phyloP scores from a whole-genome alignment of 257 asterid species.

The Jaltomata sinuosa region DNA sequence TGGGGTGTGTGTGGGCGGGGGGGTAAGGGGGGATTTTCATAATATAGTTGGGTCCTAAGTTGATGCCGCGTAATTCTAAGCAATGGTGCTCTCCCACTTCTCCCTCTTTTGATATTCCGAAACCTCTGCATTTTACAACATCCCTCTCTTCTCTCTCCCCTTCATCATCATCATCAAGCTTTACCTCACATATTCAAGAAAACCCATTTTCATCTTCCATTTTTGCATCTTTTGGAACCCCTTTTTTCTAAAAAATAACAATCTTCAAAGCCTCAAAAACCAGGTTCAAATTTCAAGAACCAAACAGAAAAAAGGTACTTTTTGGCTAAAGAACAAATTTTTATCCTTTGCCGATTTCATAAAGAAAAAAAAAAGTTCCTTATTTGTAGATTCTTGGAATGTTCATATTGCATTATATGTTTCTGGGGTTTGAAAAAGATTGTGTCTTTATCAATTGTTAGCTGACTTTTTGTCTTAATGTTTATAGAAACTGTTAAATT shows the following conservation, averaged over 20 bases:
- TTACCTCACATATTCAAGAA: neutral
- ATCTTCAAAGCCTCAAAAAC: conserved; percentile 2
- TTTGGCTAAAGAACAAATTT: neutral
- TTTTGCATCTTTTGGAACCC: conserved; percentile 8
- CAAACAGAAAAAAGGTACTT: neutral
- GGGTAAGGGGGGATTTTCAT: neutral
- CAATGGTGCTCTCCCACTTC: conserved; percentile 6
- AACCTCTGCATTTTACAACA: conserved; percentile 19
- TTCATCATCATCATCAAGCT: neutral
- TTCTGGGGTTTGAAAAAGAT: neutral
- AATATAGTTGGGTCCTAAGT: conserved; percentile 7
- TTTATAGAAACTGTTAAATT: neutral
- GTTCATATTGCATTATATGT: neutral
- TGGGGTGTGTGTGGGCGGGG: too few species aligned
- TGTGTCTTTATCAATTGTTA: neutral
- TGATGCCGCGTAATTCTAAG: conserved; percentile 22
- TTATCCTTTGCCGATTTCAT: neutral
- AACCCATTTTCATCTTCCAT: conserved; percentile 2
- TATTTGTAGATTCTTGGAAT: neutral
- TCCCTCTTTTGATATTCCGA: conserved; percentile 17
- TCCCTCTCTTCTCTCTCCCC: neutral
- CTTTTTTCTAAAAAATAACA: neutral
- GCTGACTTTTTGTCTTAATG: neutral
- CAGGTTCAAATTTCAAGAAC: neutral
- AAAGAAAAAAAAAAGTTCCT: neutral